These are phyloP conservation scores for Dendrobium nobile DNA, from an alignment of 106 monocot genomes.

Conservation along the genomic window DNA sequence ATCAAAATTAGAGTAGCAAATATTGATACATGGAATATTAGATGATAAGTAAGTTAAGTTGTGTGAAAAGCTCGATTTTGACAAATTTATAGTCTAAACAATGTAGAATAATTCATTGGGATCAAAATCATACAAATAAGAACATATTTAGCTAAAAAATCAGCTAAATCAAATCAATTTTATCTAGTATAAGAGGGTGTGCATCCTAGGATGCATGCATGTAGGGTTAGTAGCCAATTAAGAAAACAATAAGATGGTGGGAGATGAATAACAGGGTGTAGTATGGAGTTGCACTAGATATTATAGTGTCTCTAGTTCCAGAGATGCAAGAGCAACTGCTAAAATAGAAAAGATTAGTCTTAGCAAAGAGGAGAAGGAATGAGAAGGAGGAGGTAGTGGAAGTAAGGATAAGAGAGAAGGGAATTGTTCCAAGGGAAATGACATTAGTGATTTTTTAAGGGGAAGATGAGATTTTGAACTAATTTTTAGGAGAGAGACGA, in stretches of 20 bases:
- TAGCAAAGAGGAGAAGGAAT: neutral
- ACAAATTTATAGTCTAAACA: no score
- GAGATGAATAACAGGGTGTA: constrained; percentile 9
- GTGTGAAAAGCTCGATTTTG: no score
- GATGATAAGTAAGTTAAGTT: no score
- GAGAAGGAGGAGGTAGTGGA: constrained; percentile 6
- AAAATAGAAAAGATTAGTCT: constrained; percentile 4
- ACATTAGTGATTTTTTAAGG: neutral
- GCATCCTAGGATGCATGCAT: no score
- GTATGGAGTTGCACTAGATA: neutral
- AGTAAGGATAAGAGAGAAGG: neutral
- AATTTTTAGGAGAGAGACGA: neutral
- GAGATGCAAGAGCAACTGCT: neutral
- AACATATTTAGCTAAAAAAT: no score
- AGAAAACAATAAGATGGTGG: constrained; percentile 17
- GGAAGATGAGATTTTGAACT: neutral
- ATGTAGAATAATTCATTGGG: no score
- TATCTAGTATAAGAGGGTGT: no score
- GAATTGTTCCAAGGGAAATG: neutral
- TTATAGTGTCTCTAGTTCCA: neutral
- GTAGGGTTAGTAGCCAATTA: neutral
- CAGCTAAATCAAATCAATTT: no score
- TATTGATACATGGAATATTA: no score
- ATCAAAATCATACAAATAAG: no score
- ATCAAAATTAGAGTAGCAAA: no score